A percentile compares a stretch with the other conserved stretches of the same genome.
Evolutionary conservation across 129 eudicot genomes (phyloP).

Genomic region (Rutidosis leptorrhynchoides): DNA sequence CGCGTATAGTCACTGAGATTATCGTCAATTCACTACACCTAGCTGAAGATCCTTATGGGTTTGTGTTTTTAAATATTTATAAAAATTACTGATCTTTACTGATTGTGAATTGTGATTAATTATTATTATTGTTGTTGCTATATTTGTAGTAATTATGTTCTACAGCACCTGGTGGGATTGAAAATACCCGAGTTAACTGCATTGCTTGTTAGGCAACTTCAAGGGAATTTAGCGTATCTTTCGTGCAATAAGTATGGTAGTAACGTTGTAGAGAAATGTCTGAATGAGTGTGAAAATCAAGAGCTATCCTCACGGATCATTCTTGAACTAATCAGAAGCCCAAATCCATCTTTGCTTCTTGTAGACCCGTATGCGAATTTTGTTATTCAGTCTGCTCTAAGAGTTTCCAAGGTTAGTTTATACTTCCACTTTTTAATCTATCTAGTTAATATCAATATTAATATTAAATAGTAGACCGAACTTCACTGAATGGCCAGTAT

Average conservation of each 20-base stretch:
- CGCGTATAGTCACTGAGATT: constrained; percentile 40
- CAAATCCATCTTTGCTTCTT: constrained; percentile 46
- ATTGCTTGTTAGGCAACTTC: constrained; percentile 42
- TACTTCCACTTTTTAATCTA: constrained; percentile 2
- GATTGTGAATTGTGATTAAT: background rate
- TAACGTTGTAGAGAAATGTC: constrained; percentile 70
- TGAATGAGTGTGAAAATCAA: constrained; percentile 42
- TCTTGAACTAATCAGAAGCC: constrained; percentile 48
- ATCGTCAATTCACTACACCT: constrained; percentile 44
- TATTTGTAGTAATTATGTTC: constrained; percentile 59
- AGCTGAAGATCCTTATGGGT: constrained; percentile 83
- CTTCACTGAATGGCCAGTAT: background rate
- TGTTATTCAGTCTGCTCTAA: constrained; percentile 64
- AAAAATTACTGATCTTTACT: background rate
- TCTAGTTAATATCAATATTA: too few species aligned
- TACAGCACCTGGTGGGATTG: constrained; percentile 65
- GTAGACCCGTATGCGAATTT: constrained; percentile 66
- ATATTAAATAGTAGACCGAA: too few species aligned
- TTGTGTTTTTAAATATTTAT: constrained; percentile 21
- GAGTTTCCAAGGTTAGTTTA: constrained; percentile 51
- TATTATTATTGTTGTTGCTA: background rate
- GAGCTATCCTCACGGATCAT: constrained; percentile 38
- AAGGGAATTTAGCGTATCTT: constrained; percentile 44
- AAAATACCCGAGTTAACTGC: constrained; percentile 42
- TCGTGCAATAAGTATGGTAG: constrained; percentile 77